Conservation (phyloP, 2,329 filamentous ascomycete genomes). For the Aspergillus thermomutatus region DNA sequence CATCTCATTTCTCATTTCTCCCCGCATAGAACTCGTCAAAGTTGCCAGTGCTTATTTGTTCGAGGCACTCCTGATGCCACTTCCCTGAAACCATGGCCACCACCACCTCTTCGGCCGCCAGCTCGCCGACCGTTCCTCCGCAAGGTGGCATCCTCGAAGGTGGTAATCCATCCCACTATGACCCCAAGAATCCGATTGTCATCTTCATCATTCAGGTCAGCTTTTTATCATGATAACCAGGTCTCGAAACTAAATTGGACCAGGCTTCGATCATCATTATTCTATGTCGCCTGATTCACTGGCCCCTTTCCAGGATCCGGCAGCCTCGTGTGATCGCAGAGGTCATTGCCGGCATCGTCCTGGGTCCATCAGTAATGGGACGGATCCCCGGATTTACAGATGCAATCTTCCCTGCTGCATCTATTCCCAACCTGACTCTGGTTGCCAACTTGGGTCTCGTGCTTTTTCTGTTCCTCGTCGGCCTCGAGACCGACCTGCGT, state of each 20-base stretch:
- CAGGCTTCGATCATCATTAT: slow-evolving; percentile 71
- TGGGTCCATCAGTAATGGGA: slow-evolving; percentile 86
- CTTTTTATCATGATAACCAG: background rate
- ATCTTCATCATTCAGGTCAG: slow-evolving; percentile 72
- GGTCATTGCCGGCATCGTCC: slow-evolving; percentile 77
- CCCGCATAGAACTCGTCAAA: background rate
- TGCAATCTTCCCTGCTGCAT: slow-evolving; percentile 71
- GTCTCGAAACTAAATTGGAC: background rate
- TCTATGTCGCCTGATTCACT: slow-evolving; percentile 71
- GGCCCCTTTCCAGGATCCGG: slow-evolving; percentile 70
- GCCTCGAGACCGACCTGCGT: slow-evolving; percentile 78
- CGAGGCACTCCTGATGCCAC: background rate
- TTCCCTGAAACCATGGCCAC: background rate
- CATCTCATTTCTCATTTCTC: background rate
- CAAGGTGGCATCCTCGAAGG: slow-evolving; percentile 72
- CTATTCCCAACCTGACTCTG: slow-evolving; percentile 71
- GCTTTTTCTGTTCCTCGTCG: slow-evolving; percentile 83
- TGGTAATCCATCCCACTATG: slow-evolving; percentile 65
- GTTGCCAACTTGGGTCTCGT: slow-evolving; percentile 81
- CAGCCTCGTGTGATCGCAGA: slow-evolving; percentile 82
- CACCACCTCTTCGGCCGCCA: background rate
- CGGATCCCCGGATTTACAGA: slow-evolving; percentile 73
- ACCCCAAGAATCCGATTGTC: slow-evolving; percentile 67
- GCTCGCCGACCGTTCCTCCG: slow-evolving; percentile 38
- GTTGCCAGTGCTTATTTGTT: no score